Base-by-base conservation (phyloP, 2,329 filamentous ascomycete species). In the Aschersonia sp. region DNA sequence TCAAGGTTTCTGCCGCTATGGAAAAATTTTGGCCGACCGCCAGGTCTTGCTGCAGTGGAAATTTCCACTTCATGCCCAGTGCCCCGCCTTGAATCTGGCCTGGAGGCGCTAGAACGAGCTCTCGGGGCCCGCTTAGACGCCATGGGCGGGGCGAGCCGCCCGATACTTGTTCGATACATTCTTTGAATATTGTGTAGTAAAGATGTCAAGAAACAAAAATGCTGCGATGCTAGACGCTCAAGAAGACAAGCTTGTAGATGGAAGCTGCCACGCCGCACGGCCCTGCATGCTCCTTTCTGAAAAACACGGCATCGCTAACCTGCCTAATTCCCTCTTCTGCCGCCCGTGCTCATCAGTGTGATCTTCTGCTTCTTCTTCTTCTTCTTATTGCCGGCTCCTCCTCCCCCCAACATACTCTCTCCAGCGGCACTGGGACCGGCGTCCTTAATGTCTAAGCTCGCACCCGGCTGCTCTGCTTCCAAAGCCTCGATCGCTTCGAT, bases 331-430 rank as follows among this genome's bases (percentile, higher is more conserved):
- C 71, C 72, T 53, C 72, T 64, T 42, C 70, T 66, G n/a, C 76
- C 70, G 43, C 76, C 74, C 1, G 81, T 84, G 54, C 78, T 83
- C 80, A 84, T 84, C 52, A 84, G 60, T 11, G 79, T 84, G 51
- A 84, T 83, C 66, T 83, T 84, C 62, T 83, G 80, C 55, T 79
- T 79, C 66, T 83, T 83, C 66, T 82, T 83, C 66, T 53, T 54
- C 44, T 81, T 83, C 63, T 66, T 82, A 2, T 31, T 30, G n/a
- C 66, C 64, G 9, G 63, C 66, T 2, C 64, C 63, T 8, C 62
- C 63, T 2, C 61, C 58, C 6, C 55, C 56, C 57, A 22, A 9
- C 9, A 7, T 41, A n/a, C 10, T n/a, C 5, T 7, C 14, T n/a
- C 7, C 40, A 7, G 11, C 40, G 40, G 40, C 40, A 41, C 10